Conservation (phyloP, 148 eudicot genomes). For the Rhododendron griersonianum region DNA sequence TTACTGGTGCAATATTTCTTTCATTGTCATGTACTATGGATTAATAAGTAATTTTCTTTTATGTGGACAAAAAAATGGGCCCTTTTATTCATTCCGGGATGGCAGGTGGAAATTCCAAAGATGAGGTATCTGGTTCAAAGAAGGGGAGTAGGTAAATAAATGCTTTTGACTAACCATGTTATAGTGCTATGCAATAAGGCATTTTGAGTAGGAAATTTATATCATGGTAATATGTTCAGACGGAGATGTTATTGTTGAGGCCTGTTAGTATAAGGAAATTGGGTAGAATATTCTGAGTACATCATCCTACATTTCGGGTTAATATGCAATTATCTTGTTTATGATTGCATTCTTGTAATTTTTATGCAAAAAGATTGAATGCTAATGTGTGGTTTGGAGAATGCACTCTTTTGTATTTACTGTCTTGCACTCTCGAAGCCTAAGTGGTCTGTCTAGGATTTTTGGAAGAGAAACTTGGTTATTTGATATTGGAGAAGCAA, state of each 20-base stretch:
- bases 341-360: not conserved
- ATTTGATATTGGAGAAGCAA: not conserved
- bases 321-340: not conserved
- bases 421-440: not conserved
- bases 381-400: not conserved
- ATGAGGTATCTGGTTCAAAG: slow-evolving; percentile 99
- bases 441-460: not conserved
- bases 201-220: slow-evolving; percentile 31
- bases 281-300: slow-evolving; percentile 3
- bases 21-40: slow-evolving; percentile 33
- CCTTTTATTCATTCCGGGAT: slow-evolving; percentile 88
- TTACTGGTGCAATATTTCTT: slow-evolving; percentile 12
- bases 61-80: slow-evolving; percentile 75
- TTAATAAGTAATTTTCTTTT: slow-evolving; percentile 54
- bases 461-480: not conserved
- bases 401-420: not conserved
- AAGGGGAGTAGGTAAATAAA: slow-evolving; percentile 99
- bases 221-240: slow-evolving; percentile 24
- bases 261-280: slow-evolving; percentile 18
- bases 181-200: slow-evolving; percentile 49
- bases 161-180: slow-evolving; percentile 75
- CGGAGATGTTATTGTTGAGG: slow-evolving; percentile 16
- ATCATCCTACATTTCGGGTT: not conserved
- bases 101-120: slow-evolving; percentile 99
- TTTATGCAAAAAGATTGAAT: not conserved